Percentiles rank a stretch among this genome's conserved stretches.
Evolutionary conservation across 2,329 filamentous ascomycete species (phyloP).

Genomic region (Grosmannia clavigera): DNA sequence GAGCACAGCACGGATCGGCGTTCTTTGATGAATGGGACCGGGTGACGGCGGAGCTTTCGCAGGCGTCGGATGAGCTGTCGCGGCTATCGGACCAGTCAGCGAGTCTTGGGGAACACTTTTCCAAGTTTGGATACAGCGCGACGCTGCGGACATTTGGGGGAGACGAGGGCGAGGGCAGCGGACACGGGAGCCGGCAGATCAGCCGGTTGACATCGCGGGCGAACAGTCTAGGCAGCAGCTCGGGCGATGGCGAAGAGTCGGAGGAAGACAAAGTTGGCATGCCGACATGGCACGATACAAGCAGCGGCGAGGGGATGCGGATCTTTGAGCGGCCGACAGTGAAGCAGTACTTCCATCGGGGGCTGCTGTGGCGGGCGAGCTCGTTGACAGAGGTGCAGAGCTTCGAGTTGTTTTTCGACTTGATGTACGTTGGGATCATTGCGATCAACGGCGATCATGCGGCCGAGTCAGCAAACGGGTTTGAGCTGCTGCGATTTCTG

Average conservation of each 20-base stretch:
- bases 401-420: slow-evolving; percentile 53
- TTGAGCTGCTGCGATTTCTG: slow-evolving; percentile 44
- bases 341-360: slow-evolving; percentile 54
- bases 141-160: slow-evolving; percentile 34
- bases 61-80: slow-evolving; percentile 39
- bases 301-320: slow-evolving; percentile 33
- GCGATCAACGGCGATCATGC: slow-evolving; percentile 51
- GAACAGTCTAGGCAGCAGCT: slow-evolving; percentile 12
- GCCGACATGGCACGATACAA: slow-evolving; percentile 13
- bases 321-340: slow-evolving; percentile 48
- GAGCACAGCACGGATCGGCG: slow-evolving; percentile 33
- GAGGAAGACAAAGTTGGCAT: slow-evolving; percentile 4
- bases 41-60: slow-evolving; percentile 38
- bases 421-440: slow-evolving; percentile 52
- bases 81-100: slow-evolving; percentile 34
- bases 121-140: slow-evolving; percentile 49
- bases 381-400: slow-evolving; percentile 47
- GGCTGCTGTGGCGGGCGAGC: slow-evolving; percentile 48
- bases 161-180: slow-evolving; percentile 15
- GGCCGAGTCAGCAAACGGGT: slow-evolving; percentile 40
- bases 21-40: slow-evolving; percentile 42
- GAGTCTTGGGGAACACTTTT: slow-evolving; percentile 46
- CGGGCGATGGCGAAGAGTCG: slow-evolving; percentile 12
- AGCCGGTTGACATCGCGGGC: not conserved
- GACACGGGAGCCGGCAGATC: not conserved